These are phyloP conservation scores for Pseudogymnoascus sp. DNA, from an alignment of 2,329 filamentous ascomycete species.

Conservation along the genomic window DNA sequence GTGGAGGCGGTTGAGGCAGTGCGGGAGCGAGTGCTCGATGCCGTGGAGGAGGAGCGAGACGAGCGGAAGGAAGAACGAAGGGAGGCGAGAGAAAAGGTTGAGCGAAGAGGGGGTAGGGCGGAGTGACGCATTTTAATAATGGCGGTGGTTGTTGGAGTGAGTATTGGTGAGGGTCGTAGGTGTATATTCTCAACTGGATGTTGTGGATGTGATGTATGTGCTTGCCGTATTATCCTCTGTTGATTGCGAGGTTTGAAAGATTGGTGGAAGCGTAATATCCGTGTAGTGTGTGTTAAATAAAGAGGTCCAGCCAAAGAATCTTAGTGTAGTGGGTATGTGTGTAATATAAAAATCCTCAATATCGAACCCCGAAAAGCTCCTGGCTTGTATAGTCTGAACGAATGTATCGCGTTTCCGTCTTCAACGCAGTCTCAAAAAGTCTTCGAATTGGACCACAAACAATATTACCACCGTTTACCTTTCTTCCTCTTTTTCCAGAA, in stretches of 20 bases:
- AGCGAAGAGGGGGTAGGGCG: slow-evolving; percentile 26
- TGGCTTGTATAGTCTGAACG: neutral
- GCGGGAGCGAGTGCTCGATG: slow-evolving; percentile 28
- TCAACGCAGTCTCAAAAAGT: neutral
- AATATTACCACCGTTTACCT: slow-evolving; percentile 4
- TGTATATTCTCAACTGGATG: neutral
- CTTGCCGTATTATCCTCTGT: neutral
- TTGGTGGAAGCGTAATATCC: neutral
- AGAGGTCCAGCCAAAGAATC: slow-evolving; percentile 8
- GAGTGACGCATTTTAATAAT: slow-evolving; percentile 23
- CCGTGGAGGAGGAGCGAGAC: slow-evolving; percentile 32
- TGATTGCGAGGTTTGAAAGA: neutral
- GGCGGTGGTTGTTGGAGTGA: slow-evolving; percentile 3
- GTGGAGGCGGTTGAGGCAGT: slow-evolving; percentile 36
- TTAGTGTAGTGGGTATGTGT: slow-evolving; percentile 3
- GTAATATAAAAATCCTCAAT: slow-evolving; percentile 6
- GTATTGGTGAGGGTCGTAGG: neutral
- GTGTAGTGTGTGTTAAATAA: slow-evolving; percentile 6
- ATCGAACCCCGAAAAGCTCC: slow-evolving; percentile 1
- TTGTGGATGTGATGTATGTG: neutral
- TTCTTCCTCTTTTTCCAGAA: neutral
- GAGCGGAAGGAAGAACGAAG: slow-evolving; percentile 48
- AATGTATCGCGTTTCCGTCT: neutral
- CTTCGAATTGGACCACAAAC: neutral
- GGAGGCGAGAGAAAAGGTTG: slow-evolving; percentile 40